phyloP scores from a whole-genome alignment of 1,139 yeast species.

The Scheffersomyces titani region DNA sequence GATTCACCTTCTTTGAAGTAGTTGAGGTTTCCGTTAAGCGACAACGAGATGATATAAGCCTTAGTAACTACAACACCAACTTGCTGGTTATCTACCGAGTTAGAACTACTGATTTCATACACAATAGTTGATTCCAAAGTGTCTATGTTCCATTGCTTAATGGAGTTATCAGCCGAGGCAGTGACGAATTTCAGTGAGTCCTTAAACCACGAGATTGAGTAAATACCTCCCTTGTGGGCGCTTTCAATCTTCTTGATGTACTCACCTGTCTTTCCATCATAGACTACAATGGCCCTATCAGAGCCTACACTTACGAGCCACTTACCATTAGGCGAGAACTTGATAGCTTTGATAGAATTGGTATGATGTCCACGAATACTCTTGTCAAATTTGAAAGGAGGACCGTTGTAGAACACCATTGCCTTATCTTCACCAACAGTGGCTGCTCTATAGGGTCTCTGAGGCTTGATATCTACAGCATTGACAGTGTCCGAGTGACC shows the following conservation, averaged over 20 bases:
- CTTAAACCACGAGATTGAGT: constrained; percentile 70
- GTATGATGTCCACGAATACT: constrained; percentile 75
- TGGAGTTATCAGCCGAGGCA: constrained; percentile 78
- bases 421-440: constrained; percentile 90
- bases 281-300: constrained; percentile 74
- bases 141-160: constrained; percentile 62
- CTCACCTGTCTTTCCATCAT: constrained; percentile 89
- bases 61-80: constrained; percentile 75
- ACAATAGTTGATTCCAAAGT: constrained; percentile 26
- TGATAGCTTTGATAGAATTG: constrained; percentile 78
- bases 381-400: constrained; percentile 84
- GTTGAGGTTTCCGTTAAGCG: constrained; percentile 72
- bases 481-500: constrained; percentile 90
- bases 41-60: constrained; percentile 62
- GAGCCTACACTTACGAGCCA: constrained; percentile 82
- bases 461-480: constrained; percentile 83
- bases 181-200: constrained; percentile 63
- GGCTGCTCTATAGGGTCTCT: constrained; percentile 90
- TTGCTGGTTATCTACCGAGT: constrained; percentile 62
- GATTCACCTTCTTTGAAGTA: constrained; percentile 45
- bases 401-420: constrained; percentile 84
- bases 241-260: constrained; percentile 52
- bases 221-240: constrained; percentile 79
- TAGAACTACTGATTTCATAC: constrained; percentile 41
- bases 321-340: constrained; percentile 78